Base-by-base conservation (phyloP, 805 yeast species). In the Wickerhamomyces kurtzmanii region DNA sequence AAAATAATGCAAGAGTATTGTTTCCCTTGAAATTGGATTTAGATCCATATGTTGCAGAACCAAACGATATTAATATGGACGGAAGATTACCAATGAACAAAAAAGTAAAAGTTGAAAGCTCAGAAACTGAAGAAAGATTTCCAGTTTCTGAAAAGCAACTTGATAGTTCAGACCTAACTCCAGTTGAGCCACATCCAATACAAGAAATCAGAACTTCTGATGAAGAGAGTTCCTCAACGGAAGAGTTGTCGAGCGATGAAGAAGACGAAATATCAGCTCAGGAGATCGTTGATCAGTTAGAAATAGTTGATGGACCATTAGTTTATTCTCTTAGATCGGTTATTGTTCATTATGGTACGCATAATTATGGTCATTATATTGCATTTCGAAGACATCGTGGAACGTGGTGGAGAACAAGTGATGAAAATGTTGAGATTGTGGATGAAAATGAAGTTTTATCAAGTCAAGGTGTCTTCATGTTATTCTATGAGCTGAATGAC, bases 351-450 rank as follows among this genome's bases (percentile, higher is more conserved):
- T 87, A 79, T 50, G 98, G 98, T 27, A 81, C 95, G 1, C 96
- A 91, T 43, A 86, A 89, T 43, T 91, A 85, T 49, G 98, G 98
- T n/a, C 98, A 89, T 53, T 89, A 89, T 49, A 82, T 89, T 35
- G 85, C 93, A 23, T 89, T 71, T 57, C 72, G 96, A 45, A 78
- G 74, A 44, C 68, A 59, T 32, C 69, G 94, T 39, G 91, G 87
- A 3, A 65, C 74, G 8, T 89, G 98, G 98, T 87, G 96, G 94
- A 71, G 95, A 49, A 78, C 87, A 12, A 79, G 91, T 42, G 98
- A 91, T 53, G 94, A 86, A 47, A 74, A 76, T 3, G 94, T 87
- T 3, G 74, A 84, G 34, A 66, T 82, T 18, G 85, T 84, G 4
- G 68, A 75, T 9, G 94, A 84, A 47, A 68, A 68, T 3, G 94